Conservation (phyloP, 176 grass and related monocot species). For the Raddia guianensis region DNA sequence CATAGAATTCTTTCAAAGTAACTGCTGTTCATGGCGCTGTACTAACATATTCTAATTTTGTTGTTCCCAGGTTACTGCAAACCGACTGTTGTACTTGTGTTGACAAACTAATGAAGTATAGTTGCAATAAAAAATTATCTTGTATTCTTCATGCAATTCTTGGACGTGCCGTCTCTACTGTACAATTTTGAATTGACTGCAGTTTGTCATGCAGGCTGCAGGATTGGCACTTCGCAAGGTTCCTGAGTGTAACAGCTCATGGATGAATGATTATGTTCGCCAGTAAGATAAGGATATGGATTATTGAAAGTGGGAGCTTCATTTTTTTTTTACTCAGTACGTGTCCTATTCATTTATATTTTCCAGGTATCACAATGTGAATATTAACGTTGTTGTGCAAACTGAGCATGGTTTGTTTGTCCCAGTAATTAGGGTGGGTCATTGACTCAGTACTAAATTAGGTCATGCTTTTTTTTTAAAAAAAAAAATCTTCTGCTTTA, state of each 20-base stretch:
- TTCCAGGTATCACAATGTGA: constrained; percentile 64
- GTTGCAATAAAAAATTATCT: background rate
- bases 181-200: background rate
- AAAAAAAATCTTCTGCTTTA: background rate
- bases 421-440: constrained; percentile 66
- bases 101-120: constrained; percentile 43
- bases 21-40: background rate
- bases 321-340: background rate
- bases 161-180: background rate
- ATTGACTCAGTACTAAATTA: constrained; percentile 5
- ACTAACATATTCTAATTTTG: constrained; percentile 9
- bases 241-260: constrained; percentile 74
- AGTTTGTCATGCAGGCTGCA: constrained; percentile 53
- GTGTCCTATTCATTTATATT: background rate
- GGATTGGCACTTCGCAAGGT: constrained; percentile 77
- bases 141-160: background rate
- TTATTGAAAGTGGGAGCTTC: background rate
- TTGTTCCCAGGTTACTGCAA: constrained; percentile 55
- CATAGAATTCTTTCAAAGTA: constrained; percentile 1
- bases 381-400: constrained; percentile 78
- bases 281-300: constrained; percentile 48
- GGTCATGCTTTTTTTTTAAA: background rate
- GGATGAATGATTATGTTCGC: constrained; percentile 83
- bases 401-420: constrained; percentile 75
- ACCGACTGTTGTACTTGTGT: constrained; percentile 31